Percentiles rank a stretch among this genome's conserved stretches.
phyloP scores from a whole-genome alignment of 1,139 yeast genomes.

The Blastobotrys malaysiensis region DNA sequence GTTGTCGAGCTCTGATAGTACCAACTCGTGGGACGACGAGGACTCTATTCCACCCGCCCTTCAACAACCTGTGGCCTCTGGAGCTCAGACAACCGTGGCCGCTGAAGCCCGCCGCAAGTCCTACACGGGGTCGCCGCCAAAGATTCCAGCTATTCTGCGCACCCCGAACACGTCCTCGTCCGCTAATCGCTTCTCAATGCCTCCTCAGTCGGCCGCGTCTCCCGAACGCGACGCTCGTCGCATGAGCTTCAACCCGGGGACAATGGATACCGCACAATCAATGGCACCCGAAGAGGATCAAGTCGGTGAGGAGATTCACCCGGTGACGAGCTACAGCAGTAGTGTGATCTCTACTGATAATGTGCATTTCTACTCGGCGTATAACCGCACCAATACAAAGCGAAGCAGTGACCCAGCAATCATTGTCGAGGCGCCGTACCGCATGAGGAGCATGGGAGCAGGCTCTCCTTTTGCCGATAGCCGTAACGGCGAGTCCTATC shows the following conservation, averaged over 20 bases:
- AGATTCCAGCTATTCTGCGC: neutral
- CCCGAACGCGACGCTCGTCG: neutral
- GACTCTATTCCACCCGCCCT: slow-evolving; percentile 6
- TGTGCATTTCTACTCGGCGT: neutral
- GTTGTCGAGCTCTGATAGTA: neutral
- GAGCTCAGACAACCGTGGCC: neutral
- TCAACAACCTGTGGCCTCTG: neutral
- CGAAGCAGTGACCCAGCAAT: neutral
- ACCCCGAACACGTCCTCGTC: neutral
- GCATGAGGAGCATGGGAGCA: neutral
- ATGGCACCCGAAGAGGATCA: neutral
- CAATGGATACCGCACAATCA: no score
- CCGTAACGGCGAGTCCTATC: neutral
- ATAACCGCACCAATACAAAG: neutral
- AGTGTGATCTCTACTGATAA: neutral
- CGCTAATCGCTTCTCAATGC: neutral
- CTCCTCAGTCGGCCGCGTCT: neutral
- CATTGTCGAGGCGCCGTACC: neutral
- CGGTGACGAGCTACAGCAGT: neutral
- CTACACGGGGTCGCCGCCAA: neutral
- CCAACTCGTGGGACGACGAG: slow-evolving; percentile 8
- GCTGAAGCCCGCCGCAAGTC: neutral
- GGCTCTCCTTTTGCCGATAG: neutral
- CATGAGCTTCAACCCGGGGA: neutral
- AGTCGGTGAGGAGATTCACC: neutral